A percentile compares a stretch with the other conserved stretches of the same genome.
Conservation (phyloP, 192 early-diverging fungal genomes). For the Gryganskiella cystojenkinii region DNA sequence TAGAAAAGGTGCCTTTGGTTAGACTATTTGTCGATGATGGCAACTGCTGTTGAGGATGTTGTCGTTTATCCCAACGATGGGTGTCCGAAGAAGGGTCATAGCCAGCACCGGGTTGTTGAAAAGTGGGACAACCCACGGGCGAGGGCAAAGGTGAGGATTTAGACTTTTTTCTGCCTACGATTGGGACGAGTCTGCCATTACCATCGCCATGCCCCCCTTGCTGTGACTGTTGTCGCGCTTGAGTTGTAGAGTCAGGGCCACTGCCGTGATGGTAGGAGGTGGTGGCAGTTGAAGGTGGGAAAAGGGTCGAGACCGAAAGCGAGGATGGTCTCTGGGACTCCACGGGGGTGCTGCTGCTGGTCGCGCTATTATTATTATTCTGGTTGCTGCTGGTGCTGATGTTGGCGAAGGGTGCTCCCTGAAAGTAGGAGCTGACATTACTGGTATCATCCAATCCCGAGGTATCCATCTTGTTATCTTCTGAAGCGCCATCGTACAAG, state of each 20-base stretch:
- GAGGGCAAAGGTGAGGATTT: conserved; percentile 31
- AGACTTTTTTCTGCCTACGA: conserved; percentile 14
- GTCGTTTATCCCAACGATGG: conserved; percentile 40
- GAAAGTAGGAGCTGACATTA: not conserved
- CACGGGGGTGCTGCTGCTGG: too few species aligned
- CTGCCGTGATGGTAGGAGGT: not conserved
- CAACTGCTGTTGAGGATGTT: conserved; percentile 25
- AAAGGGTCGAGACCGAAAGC: not conserved
- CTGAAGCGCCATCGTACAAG: not conserved
- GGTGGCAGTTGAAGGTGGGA: not conserved
- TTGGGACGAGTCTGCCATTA: not conserved
- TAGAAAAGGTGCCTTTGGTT: not conserved
- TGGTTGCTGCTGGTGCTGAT: not conserved
- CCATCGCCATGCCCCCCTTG: conserved; percentile 12
- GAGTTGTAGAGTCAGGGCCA: not conserved
- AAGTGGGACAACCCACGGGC: conserved; percentile 28
- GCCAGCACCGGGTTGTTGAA: conserved; percentile 20
- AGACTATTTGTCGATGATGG: not conserved
- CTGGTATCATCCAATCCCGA: not conserved
- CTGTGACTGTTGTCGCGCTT: conserved; percentile 16
- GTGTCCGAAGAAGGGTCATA: conserved; percentile 32
- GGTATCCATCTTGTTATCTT: not conserved
- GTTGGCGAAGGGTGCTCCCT: not conserved
- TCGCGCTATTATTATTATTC: too few species aligned
- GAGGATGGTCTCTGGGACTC: not conserved